These are phyloP conservation scores for Rickenella mellea DNA, from an alignment of 768 basidiomycete genomes.

Conservation along the genomic window DNA sequence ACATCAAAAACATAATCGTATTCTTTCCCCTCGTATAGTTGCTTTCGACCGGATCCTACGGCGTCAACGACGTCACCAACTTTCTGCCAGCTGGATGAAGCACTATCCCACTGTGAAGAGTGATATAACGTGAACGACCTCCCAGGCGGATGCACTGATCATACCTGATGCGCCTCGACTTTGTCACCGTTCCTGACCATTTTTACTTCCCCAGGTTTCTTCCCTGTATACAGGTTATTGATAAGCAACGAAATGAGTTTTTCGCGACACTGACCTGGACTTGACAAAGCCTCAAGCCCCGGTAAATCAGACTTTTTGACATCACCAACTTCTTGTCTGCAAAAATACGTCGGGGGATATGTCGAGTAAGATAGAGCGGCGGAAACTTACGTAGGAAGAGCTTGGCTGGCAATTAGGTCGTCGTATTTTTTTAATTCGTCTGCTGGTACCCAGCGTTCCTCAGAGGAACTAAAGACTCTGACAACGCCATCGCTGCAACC, in stretches of 20 bases:
- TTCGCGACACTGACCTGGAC: conserved; percentile 43
- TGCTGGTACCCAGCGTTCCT: conserved; percentile 64
- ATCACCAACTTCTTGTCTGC: conserved; percentile 76
- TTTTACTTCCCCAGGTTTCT: conserved; percentile 86
- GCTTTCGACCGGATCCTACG: conserved; percentile 81
- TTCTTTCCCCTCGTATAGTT: conserved; percentile 87
- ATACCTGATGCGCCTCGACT: conserved; percentile 88
- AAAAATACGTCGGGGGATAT: not conserved
- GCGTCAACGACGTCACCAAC: conserved; percentile 96
- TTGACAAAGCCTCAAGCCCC: conserved; percentile 67
- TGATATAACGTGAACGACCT: not conserved
- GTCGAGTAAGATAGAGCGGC: not conserved
- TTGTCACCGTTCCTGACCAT: conserved; percentile 75
- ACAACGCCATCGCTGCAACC: conserved; percentile 85
- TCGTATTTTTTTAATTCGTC: conserved; percentile 64
- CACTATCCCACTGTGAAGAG: conserved; percentile 67
- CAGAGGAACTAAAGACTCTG: conserved; percentile 71
- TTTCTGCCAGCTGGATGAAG: conserved; percentile 71
- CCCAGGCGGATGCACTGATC: conserved; percentile 7
- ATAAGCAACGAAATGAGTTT: not conserved
- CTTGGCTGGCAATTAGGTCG: conserved; percentile 63
- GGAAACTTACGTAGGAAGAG: conserved; percentile 50
- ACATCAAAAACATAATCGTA: conserved; percentile 99
- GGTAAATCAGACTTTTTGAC: conserved; percentile 88
- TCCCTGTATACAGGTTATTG: conserved; percentile 38